Conservation (phyloP, 1,284 basidiomycete genomes). For the Cystobasidium pallidum region DNA sequence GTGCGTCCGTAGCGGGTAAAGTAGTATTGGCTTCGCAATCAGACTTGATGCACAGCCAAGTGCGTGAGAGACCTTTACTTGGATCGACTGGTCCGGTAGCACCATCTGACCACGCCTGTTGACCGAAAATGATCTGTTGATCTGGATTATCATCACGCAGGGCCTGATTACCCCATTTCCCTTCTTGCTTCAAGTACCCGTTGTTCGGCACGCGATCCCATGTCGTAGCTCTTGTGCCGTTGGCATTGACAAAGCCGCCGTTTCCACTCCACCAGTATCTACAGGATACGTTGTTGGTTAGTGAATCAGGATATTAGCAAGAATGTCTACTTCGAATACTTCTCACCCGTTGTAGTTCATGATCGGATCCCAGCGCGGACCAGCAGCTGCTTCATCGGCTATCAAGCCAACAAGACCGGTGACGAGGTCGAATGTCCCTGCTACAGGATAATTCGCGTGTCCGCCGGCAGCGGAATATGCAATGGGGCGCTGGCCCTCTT, state of each 20-base stretch:
- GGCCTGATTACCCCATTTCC: constrained; percentile 43
- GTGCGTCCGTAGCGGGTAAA: constrained; percentile 26
- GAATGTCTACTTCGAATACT: neutral
- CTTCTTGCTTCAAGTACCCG: constrained; percentile 35
- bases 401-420: constrained; percentile 30
- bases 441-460: constrained; percentile 41
- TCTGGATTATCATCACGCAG: constrained; percentile 14
- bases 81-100: constrained; percentile 38
- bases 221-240: constrained; percentile 21
- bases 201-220: constrained; percentile 23
- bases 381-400: constrained; percentile 29
- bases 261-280: constrained; percentile 40
- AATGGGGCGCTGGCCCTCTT: constrained; percentile 37
- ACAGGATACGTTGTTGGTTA: neutral
- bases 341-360: constrained; percentile 40
- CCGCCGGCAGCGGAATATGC: constrained; percentile 38
- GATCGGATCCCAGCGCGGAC: constrained; percentile 30
- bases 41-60: constrained; percentile 38
- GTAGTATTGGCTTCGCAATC: constrained; percentile 36
- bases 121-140: constrained; percentile 39
- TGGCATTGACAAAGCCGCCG: constrained; percentile 38
- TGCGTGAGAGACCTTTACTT: constrained; percentile 23
- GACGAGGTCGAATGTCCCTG: constrained; percentile 38
- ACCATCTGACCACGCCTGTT: constrained; percentile 37
- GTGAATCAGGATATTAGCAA: neutral